Conservation (phyloP, 2,329 filamentous ascomycete species). For the Fusarium piperis region DNA sequence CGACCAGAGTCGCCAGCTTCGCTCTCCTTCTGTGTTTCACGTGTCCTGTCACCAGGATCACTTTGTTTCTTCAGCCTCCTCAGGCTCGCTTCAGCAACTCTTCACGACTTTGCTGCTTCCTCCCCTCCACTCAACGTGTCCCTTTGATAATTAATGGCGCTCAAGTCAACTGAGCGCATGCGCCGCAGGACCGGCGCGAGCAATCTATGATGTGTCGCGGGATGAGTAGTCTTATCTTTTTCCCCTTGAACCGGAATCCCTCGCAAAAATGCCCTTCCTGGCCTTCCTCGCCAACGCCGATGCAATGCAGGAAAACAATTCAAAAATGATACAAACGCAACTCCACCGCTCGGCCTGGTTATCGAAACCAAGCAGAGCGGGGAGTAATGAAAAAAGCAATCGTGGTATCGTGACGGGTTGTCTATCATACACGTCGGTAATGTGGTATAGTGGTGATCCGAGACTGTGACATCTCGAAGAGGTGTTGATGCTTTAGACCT, state of each 20-base stretch:
- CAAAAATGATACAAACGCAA: slow-evolving; percentile 52
- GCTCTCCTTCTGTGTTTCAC: slow-evolving; percentile 24
- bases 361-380: slow-evolving; percentile 38
- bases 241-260: slow-evolving; percentile 44
- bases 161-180: slow-evolving; percentile 38
- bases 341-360: slow-evolving; percentile 11
- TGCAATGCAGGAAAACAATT: slow-evolving; percentile 62
- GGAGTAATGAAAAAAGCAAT: slow-evolving; percentile 46
- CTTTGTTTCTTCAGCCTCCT: slow-evolving; percentile 16
- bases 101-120: slow-evolving; percentile 20
- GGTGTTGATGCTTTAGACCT: slow-evolving; percentile 54
- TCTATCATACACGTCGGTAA: slow-evolving; percentile 54
- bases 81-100: slow-evolving; percentile 7
- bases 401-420: slow-evolving; percentile 59
- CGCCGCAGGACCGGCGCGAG: slow-evolving; percentile 41
- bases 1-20: not conserved
- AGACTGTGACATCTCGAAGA: slow-evolving; percentile 4
- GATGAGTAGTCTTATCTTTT: slow-evolving; percentile 52
- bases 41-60: slow-evolving; percentile 1
- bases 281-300: slow-evolving; percentile 61
- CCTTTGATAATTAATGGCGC: slow-evolving; percentile 46
- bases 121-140: slow-evolving; percentile 33
- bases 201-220: slow-evolving; percentile 55
- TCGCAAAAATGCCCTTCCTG: slow-evolving; percentile 44
- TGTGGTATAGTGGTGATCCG: slow-evolving; percentile 23